A percentile compares a stretch with the other conserved stretches of the same genome.
phyloP scores from a whole-genome alignment of 2,329 filamentous ascomycete species.

The Trichophyton schoenleinii region DNA sequence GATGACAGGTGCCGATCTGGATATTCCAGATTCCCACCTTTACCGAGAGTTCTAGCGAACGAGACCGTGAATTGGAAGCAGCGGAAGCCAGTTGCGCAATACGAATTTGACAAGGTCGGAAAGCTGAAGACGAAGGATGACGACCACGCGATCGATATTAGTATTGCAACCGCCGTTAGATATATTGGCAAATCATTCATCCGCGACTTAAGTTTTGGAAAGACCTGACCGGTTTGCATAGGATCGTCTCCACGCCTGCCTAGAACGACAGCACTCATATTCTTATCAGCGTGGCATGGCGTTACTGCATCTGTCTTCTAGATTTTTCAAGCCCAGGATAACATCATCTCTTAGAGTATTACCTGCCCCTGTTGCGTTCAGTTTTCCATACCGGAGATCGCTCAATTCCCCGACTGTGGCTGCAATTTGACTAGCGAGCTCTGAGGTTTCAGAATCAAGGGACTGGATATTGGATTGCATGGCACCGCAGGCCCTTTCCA shows the following conservation, averaged over 20 bases:
- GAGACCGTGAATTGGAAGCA: slow-evolving; percentile 24
- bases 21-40: slow-evolving; percentile 20
- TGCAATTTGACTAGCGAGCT: slow-evolving; percentile 48
- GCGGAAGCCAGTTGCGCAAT: slow-evolving; percentile 14
- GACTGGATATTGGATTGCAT: slow-evolving; percentile 56
- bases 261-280: not conserved
- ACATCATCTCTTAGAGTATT: slow-evolving; percentile 52
- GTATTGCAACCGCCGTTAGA: not conserved
- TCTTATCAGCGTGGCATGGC: not conserved
- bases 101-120: slow-evolving; percentile 17
- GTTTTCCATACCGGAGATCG: slow-evolving; percentile 67
- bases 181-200: not conserved
- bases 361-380: slow-evolving; percentile 45
- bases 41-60: slow-evolving; percentile 24
- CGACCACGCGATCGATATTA: not conserved
- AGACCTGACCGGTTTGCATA: not conserved
- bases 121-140: slow-evolving; percentile 4
- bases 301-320: slow-evolving; percentile 51
- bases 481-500: slow-evolving; percentile 53
- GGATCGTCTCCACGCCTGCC: not conserved
- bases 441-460: slow-evolving; percentile 52
- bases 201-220: not conserved
- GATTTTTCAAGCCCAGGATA: slow-evolving; percentile 50
- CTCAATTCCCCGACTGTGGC: slow-evolving; percentile 61
- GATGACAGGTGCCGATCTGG: slow-evolving; percentile 20